Evolutionary conservation across 2,329 filamentous ascomycete genomes (phyloP).

Genomic region (Aspergillus candidus): DNA sequence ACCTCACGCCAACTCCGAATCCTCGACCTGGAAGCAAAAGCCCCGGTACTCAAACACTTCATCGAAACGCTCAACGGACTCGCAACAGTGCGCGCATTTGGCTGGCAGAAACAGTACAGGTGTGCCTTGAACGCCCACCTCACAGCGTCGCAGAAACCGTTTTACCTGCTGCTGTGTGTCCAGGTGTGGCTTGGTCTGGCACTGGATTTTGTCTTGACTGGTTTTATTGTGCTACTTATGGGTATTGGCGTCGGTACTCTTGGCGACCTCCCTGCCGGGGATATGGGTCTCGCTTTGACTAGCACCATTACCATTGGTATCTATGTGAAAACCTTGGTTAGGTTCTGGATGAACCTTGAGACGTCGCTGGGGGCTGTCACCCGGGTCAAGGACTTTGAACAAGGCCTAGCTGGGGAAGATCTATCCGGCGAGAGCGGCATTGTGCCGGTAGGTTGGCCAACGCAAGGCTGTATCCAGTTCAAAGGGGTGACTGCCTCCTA

Average conservation of each 20-base stretch:
- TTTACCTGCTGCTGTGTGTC: slow-evolving; percentile 42
- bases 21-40: slow-evolving; percentile 49
- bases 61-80: slow-evolving; percentile 46
- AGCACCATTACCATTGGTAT: slow-evolving; percentile 43
- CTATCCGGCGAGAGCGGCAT: background rate
- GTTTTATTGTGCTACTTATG: slow-evolving; percentile 39
- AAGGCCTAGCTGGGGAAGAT: slow-evolving; percentile 24
- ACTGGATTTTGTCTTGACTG: slow-evolving; percentile 41
- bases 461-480: slow-evolving; percentile 17
- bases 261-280: slow-evolving; percentile 33
- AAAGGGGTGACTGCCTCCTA: slow-evolving; percentile 14
- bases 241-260: slow-evolving; percentile 35
- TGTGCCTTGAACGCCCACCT: slow-evolving; percentile 35
- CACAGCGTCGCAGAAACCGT: slow-evolving; percentile 39
- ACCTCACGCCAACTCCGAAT: slow-evolving; percentile 45
- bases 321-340: slow-evolving; percentile 40
- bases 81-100: slow-evolving; percentile 46
- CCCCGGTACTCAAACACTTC: slow-evolving; percentile 48
- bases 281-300: slow-evolving; percentile 43
- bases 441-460: slow-evolving; percentile 16
- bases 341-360: slow-evolving; percentile 50
- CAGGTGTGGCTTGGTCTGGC: slow-evolving; percentile 42
- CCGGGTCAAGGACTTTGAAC: slow-evolving; percentile 47
- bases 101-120: slow-evolving; percentile 38
- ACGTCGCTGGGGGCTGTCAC: slow-evolving; percentile 52